Conservation (phyloP, 495 filamentous ascomycete species). For the Aspergillus incahuasiensis region DNA sequence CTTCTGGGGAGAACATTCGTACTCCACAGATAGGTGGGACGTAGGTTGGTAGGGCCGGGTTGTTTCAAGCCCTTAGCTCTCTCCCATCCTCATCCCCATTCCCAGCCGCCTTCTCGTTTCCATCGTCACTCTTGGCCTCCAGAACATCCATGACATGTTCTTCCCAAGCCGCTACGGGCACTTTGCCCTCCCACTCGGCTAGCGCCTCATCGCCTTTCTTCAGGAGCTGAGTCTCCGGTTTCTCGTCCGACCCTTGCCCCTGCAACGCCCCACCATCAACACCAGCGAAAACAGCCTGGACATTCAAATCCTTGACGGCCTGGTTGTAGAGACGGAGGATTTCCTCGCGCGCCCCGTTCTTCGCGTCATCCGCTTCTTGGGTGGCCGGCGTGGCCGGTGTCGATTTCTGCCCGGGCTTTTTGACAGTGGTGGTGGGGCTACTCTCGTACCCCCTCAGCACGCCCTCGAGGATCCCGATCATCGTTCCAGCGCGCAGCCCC, state of each 20-base stretch:
- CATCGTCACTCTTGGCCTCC: slow-evolving; percentile 31
- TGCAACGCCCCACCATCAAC: slow-evolving; percentile 48
- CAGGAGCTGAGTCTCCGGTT: slow-evolving; percentile 23
- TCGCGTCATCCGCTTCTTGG: slow-evolving; percentile 16
- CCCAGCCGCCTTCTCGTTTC: slow-evolving; percentile 16
- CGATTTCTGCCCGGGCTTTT: slow-evolving; percentile 19
- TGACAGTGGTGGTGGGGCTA: slow-evolving; percentile 21
- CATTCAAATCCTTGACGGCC: slow-evolving; percentile 57
- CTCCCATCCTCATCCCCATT: background rate
- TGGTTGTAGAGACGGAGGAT: slow-evolving; percentile 40
- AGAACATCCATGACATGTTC: slow-evolving; percentile 39
- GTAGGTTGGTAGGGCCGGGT: background rate
- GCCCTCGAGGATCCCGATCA: slow-evolving; percentile 70
- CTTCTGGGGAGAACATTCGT: too few species aligned
- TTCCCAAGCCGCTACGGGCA: slow-evolving; percentile 40
- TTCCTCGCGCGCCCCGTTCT: slow-evolving; percentile 26
- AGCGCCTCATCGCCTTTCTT: slow-evolving; percentile 37
- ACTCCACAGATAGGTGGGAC: too few species aligned
- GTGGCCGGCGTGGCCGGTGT: background rate
- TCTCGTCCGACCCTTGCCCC: slow-evolving; percentile 27
- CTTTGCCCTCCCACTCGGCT: slow-evolving; percentile 46
- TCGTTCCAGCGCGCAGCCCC: slow-evolving; percentile 63
- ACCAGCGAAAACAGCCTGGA: slow-evolving; percentile 61
- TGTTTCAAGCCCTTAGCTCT: slow-evolving; percentile 1
- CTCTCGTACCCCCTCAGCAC: slow-evolving; percentile 41